Conservation (phyloP, 306 rosid genomes). For the Chamaecrista fasciculata region DNA sequence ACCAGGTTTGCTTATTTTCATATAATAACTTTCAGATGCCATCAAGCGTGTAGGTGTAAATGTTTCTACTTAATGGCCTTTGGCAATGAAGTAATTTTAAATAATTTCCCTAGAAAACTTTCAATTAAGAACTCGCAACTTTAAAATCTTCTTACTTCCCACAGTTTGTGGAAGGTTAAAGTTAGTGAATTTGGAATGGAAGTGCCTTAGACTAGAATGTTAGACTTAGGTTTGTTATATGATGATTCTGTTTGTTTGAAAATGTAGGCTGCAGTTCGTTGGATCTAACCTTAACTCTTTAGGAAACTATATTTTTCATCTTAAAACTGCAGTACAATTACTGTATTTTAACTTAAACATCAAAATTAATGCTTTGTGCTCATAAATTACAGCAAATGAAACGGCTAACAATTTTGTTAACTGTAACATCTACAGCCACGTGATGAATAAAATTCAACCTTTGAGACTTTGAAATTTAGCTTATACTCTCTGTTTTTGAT, state of each 20-base stretch:
- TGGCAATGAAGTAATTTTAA: constrained; percentile 1
- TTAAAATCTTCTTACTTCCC: background rate
- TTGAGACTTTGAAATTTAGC: no score
- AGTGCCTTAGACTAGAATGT: background rate
- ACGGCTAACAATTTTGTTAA: no score
- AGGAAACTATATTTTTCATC: no score
- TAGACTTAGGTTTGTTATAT: constrained; percentile 1
- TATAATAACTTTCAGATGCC: constrained; percentile 7
- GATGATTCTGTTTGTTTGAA: background rate
- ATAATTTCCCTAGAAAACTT: constrained; percentile 1
- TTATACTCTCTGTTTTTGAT: no score
- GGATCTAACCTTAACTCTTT: background rate
- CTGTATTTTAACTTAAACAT: no score
- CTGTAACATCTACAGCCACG: no score
- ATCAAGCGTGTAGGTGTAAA: background rate
- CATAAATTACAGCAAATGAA: no score
- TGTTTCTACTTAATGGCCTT: constrained; percentile 15
- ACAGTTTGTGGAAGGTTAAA: constrained; percentile 13
- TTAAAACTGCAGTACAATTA: no score
- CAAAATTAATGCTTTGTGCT: no score
- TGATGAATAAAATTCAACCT: no score
- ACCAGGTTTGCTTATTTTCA: constrained; percentile 65
- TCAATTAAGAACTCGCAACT: background rate
- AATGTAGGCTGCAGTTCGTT: background rate
- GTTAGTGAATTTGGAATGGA: constrained; percentile 3